phyloP scores from a whole-genome alignment of 2,329 filamentous ascomycete species.

The Scolecobasidium constrictum region DNA sequence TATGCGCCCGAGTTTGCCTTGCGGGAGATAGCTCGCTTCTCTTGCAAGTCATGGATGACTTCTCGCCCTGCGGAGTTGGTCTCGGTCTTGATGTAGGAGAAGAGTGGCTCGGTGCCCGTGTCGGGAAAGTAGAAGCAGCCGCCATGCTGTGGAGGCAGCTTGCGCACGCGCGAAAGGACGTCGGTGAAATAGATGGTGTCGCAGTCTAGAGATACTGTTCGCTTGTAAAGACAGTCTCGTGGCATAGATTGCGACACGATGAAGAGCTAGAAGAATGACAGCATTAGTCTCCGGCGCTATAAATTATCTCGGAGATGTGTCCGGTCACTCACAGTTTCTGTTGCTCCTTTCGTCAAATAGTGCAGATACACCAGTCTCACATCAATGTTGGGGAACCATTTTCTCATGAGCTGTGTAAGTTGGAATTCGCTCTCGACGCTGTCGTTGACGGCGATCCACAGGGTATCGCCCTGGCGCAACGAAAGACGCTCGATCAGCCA shows the following conservation, averaged over 20 bases:
- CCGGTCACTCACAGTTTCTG: background rate
- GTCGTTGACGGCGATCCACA: slow-evolving; percentile 22
- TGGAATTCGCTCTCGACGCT: background rate
- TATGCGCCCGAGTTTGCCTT: slow-evolving; percentile 2
- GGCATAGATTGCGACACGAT: background rate
- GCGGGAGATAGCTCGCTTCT: background rate
- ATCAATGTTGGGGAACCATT: background rate
- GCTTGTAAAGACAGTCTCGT: background rate
- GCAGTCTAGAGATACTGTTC: background rate
- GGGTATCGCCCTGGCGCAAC: slow-evolving; percentile 16
- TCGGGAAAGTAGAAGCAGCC: slow-evolving; percentile 1
- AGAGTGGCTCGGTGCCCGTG: background rate
- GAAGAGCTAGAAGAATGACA: background rate
- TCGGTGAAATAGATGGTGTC: slow-evolving; percentile 1
- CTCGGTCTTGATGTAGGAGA: background rate
- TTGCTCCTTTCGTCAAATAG: background rate
- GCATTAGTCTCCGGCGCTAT: no score
- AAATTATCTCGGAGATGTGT: background rate
- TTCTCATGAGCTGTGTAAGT: background rate
- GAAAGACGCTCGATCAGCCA: slow-evolving; percentile 21
- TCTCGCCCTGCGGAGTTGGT: background rate
- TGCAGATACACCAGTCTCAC: background rate
- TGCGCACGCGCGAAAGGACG: background rate
- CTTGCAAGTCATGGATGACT: background rate
- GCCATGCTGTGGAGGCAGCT: background rate